A percentile compares a stretch with the other conserved stretches of the same genome.
phyloP scores from a whole-genome alignment of 192 early-diverging fungal species.

The Endogone sp. region DNA sequence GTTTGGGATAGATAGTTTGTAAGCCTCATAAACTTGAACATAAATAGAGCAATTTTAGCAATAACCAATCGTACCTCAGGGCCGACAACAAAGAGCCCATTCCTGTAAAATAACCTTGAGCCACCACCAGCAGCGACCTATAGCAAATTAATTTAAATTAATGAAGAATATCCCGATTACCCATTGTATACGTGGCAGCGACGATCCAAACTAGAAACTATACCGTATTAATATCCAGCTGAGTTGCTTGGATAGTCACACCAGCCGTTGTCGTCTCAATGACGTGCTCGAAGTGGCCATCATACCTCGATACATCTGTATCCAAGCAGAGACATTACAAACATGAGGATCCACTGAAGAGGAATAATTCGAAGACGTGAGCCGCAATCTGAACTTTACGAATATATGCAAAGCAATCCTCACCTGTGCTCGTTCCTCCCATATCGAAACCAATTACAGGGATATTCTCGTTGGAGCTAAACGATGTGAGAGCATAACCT shows the following conservation, averaged over 20 bases:
- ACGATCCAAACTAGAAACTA: not conserved
- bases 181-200: no score
- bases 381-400: no score
- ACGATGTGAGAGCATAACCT: slow-evolving; percentile 51
- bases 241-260: slow-evolving; percentile 92
- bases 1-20: slow-evolving; percentile 8
- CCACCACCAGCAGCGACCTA: slow-evolving; percentile 91
- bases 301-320: slow-evolving; percentile 90
- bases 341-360: not conserved
- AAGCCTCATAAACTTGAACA: no score
- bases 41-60: no score
- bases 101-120: slow-evolving; percentile 86
- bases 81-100: slow-evolving; percentile 93
- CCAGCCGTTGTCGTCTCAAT: slow-evolving; percentile 92
- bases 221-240: slow-evolving; percentile 91
- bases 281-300: slow-evolving; percentile 85
- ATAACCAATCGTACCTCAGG: slow-evolving; percentile 72
- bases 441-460: slow-evolving; percentile 97
- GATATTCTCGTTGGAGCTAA: slow-evolving; percentile 33
- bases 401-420: not conserved
- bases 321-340: slow-evolving; percentile 25
- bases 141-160: not conserved
- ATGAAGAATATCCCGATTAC: not conserved
- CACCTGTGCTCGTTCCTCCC: slow-evolving; percentile 79
- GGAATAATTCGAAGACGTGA: no score